Base-by-base conservation (phyloP, 2,329 filamentous ascomycete genomes). In the Verticillium klebahnii region DNA sequence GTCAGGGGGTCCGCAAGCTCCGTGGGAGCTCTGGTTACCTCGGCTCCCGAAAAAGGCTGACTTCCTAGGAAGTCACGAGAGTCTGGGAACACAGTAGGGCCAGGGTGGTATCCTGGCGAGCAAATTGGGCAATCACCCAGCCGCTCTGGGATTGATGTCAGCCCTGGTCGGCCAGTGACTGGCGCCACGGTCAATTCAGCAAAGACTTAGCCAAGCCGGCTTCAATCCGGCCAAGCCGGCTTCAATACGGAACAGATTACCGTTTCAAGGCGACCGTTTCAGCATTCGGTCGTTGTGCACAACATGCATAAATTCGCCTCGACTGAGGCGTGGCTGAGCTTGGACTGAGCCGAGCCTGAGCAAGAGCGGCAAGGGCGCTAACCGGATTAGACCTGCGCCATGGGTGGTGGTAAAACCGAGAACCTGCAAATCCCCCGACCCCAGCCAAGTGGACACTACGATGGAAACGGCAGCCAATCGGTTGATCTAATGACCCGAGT, bases 291-390 rank as follows among this genome's bases (percentile, higher is more conserved):
- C 29, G 4, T 29, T 29, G 29, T 29, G 29, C 5, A 29, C 5
- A 29, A 29, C 5, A 29, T 6, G 29, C 5, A 29, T 29, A 29
- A 6, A 29, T 29, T 29, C 29, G 29, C 29, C 5, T 29, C 29
- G 29, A 29, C 11, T 40, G 37, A 40, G 17, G 54, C 54, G 54
- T 56, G 54, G 54, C 54, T 56, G 54, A 56, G 54, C 54, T 56
- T 56, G 31, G 54, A 56, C 54, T 56, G 54, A 56, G 54, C 54
- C 54, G 54, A 56, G 54, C 54, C 54, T 36, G 54, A 56, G 25
- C 54, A 56, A 56, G 54, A 56, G 54, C 29, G 54, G 37, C 37
- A 15, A 40, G 37, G 17, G 37, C 37, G 37, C 37, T 40, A 40
- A 40, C 37, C 37, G 3, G 37, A 40, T 40, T 40, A 59, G 25